Evolutionary conservation across 2,329 filamentous ascomycete species (phyloP), one percentile per base, ranked within the genome.

Genomic region (Penicillium sp.): DNA sequence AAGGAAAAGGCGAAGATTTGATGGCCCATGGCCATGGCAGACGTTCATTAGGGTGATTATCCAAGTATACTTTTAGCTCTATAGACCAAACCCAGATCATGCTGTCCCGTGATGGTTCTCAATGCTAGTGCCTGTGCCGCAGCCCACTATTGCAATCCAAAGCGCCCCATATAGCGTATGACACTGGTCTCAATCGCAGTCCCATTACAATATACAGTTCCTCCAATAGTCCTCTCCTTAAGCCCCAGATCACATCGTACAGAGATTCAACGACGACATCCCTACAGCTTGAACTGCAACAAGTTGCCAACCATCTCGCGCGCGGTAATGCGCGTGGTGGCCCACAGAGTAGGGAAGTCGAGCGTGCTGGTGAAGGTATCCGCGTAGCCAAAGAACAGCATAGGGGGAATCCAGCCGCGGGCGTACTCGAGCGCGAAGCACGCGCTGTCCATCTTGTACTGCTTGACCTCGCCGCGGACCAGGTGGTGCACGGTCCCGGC

Each of bases 371-470:
- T 86, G 60, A 96, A 83, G 49, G 86, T 87, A 77, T 96, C 92
- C 63, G 91, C 90, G 75, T 89, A 94, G 61, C 92, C 92, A 76
- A 96, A 96, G 76, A 90, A 90, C 54, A 96, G 81, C 92, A 96
- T 96, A 59, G 90, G 90, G 49, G 92, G 92, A 76, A 96, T 96
- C 91, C 91, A 96, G 64, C 92, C 92, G 58, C 75, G 72, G 38
- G 75, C 73, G 63, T 77, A 76, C 63, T 77, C 74, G 39, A 76
- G 72, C 35, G 75, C 74, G 55, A 78, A 76, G 68, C 73, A 76
- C 10, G 73, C 71, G 28, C 55, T 62, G 15, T 72, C 71, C 73
- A 76, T 76, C 4, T 85, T 83, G 81, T 92, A 93, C 65, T 91
- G 90, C 69, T 86, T 82, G 78, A 96, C 88, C 69, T 88, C 86